Evolutionary conservation across 176 grass and related monocot species (phyloP), one percentile per base, ranked within the genome.

Genomic region (Oryza glumipatula): DNA sequence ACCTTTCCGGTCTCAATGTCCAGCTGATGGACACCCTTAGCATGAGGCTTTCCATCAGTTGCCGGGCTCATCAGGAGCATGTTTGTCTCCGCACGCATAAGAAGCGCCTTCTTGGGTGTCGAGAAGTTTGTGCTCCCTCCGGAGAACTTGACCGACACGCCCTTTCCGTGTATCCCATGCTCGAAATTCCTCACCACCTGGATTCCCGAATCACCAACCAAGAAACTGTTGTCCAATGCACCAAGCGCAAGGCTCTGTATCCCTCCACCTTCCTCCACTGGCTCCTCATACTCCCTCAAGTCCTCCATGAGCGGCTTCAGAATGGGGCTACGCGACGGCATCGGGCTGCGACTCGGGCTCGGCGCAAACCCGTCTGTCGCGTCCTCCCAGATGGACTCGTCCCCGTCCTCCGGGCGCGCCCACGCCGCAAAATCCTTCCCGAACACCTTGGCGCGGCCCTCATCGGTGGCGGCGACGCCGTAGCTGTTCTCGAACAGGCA

Each of bases 21-120:
- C 2, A 94, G 71, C 1, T 97, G 94, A 41, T 94, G 86, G 2
- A 97, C 90, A 7, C 95, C 95, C n/a, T 88, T 90, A 0, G 88
- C 80, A 65, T 94, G 88, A 8, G 96, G 93, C 67, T 95, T 98
- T 19, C 96, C 96, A 65, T 90, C 91, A 32, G 90, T 91, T n/a
- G 88, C 96, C n/a, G 96, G 96, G 86, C 88, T 92, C 96, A 99
- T 96, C 49, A 99, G 63, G 17, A 99, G 64, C 96, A 99, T 99
- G 39, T 99, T 99, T 0, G 96, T 94, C 76, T 96, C 96, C 0
- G 93, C 96, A 1, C 88, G 91, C 96, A 94, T 96, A 71, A 99
- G 88, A 79, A 99, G 89, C 3, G 91, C 96, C 67, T 96, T 99
- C 78, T 96, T 99, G 0, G 93, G 96, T 14, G 93, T 94, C 0